Conservation (phyloP, 345 rosid species). For the Sonneratia caseolaris region DNA sequence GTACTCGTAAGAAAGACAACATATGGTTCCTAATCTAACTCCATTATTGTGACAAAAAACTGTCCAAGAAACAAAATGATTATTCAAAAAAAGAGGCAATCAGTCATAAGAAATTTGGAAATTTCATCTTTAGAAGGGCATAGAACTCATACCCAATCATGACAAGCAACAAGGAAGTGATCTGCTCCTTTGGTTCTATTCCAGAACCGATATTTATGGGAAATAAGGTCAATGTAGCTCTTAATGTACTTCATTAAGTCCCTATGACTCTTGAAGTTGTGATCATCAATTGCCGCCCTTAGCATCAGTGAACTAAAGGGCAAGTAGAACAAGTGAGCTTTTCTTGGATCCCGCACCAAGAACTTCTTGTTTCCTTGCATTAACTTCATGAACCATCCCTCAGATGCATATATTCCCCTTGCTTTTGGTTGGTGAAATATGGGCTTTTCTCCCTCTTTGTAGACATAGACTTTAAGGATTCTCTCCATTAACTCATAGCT, state of each 20-base stretch:
- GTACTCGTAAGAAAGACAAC: too few species aligned
- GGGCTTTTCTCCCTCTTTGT: constrained; percentile 77
- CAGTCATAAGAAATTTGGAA: background rate
- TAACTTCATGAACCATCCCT: constrained; percentile 94
- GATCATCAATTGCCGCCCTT: constrained; percentile 34
- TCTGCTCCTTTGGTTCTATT: constrained; percentile 77
- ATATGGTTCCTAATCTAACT: background rate
- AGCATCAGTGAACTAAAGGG: constrained; percentile 58
- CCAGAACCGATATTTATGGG: constrained; percentile 63
- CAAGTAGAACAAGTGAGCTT: constrained; percentile 81
- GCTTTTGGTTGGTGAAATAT: constrained; percentile 57
- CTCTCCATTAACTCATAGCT: constrained; percentile 79
- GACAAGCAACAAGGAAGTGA: constrained; percentile 90
- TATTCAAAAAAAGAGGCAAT: background rate
- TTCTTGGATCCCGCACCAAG: constrained; percentile 58
- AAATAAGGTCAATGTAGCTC: constrained; percentile 46
- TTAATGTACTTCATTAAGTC: constrained; percentile 40
- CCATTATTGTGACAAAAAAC: background rate
- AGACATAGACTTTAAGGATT: constrained; percentile 60
- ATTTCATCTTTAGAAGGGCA: background rate
- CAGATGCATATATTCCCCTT: constrained; percentile 85
- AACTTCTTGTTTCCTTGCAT: constrained; percentile 69
- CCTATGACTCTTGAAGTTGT: constrained; percentile 20
- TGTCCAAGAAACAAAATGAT: background rate
- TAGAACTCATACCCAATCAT: constrained; percentile 72